These are phyloP conservation scores for Fraxinus greggii DNA, from an alignment of 305 asterid species.

Conservation along the genomic window DNA sequence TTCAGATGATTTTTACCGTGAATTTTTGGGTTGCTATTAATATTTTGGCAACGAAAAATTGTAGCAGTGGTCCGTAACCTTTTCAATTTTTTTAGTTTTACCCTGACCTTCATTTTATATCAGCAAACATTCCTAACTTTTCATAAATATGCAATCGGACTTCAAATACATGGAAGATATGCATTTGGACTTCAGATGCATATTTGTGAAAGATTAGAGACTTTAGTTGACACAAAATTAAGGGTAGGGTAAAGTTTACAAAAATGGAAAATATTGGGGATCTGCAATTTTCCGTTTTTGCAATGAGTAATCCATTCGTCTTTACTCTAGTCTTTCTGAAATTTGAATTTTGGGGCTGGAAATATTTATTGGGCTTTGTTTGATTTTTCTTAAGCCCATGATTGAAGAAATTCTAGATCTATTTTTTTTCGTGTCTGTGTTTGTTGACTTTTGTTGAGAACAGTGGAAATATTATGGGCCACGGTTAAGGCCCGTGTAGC, in stretches of 20 bases:
- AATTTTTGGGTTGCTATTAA: neutral
- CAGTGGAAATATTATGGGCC: constrained; percentile 3
- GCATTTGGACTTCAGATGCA: too few relatives aligned
- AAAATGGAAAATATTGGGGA: too few relatives aligned
- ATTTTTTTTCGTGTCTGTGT: neutral
- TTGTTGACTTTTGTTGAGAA: constrained; percentile 22
- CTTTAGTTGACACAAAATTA: too few relatives aligned
- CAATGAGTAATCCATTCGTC: neutral
- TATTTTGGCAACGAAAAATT: neutral
- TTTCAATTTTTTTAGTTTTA: too few relatives aligned
- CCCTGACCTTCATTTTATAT: too few relatives aligned
- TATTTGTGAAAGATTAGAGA: too few relatives aligned
- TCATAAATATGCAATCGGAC: too few relatives aligned
- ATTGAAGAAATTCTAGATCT: constrained; percentile 30
- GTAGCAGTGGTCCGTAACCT: too few relatives aligned
- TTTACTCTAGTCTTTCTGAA: neutral
- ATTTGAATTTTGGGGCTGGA: neutral
- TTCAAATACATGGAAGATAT: too few relatives aligned
- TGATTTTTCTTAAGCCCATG: constrained; percentile 28
- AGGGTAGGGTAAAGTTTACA: too few relatives aligned
- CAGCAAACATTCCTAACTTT: too few relatives aligned
- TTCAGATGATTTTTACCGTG: neutral
- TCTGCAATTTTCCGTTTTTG: neutral
- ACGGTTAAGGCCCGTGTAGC: constrained; percentile 18
- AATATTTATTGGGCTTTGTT: neutral